A percentile compares a stretch with the other conserved stretches of the same genome.
Evolutionary conservation across 768 basidiomycete species (phyloP).

Genomic region (Boletus reticulatus): DNA sequence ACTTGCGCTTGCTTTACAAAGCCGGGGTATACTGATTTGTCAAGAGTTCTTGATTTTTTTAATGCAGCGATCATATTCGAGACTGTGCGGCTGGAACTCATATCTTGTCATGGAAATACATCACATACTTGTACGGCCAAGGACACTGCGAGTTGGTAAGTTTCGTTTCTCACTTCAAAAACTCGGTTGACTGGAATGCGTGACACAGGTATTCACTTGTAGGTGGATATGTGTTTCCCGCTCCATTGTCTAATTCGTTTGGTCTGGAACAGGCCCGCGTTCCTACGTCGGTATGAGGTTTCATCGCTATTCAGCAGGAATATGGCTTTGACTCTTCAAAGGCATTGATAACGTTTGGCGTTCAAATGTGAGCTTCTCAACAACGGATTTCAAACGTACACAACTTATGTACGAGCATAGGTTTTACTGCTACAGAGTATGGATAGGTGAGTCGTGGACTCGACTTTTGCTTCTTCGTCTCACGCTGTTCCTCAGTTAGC

Average conservation of each 20-base stretch:
- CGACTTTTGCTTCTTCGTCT: background rate
- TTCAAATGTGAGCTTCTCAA: background rate
- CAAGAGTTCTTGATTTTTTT: background rate
- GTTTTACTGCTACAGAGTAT: conserved; percentile 1
- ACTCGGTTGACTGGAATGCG: background rate
- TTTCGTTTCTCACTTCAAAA: background rate
- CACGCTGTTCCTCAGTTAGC: background rate
- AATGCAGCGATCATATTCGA: background rate
- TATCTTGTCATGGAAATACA: conserved; percentile 2
- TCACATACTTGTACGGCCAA: background rate
- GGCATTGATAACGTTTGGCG: background rate
- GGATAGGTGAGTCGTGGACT: background rate
- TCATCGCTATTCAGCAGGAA: background rate
- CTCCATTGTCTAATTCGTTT: background rate
- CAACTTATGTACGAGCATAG: background rate
- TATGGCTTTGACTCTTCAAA: background rate
- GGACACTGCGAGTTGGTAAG: background rate
- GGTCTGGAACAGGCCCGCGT: background rate
- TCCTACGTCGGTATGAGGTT: background rate
- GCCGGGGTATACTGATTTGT: too few species aligned
- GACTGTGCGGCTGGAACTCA: background rate
- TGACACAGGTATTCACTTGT: background rate
- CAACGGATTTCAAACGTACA: background rate
- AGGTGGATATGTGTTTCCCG: background rate
- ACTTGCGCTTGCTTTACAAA: background rate